These are phyloP conservation scores for Leishmania aethiopica DNA, from an alignment of 208 protist genomes.

Conservation along the genomic window DNA sequence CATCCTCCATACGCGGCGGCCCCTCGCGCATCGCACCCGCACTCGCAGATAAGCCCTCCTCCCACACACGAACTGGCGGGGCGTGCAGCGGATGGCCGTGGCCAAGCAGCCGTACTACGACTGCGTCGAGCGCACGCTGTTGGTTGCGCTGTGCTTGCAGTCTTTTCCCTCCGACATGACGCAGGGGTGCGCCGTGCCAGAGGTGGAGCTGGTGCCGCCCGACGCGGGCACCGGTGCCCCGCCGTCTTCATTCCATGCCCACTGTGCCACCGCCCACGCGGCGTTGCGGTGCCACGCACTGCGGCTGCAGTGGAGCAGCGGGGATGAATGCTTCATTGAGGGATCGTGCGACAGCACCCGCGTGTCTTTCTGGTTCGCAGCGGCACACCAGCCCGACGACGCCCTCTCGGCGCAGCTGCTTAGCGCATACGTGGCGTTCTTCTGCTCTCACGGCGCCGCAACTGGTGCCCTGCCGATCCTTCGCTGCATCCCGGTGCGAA, in stretches of 20 bases:
- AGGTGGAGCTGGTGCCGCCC: slow-evolving; percentile 92
- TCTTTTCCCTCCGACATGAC: slow-evolving; percentile 97
- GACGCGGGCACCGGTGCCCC: background rate
- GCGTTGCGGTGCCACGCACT: background rate
- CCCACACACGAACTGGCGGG: background rate
- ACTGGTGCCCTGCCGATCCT: slow-evolving; percentile 13
- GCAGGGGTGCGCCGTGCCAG: slow-evolving; percentile 98
- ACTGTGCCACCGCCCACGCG: background rate
- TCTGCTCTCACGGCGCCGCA: slow-evolving; percentile 93
- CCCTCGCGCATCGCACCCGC: background rate
- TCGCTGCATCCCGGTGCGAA: slow-evolving; percentile 11
- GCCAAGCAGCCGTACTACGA: slow-evolving; percentile 91
- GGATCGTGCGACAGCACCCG: slow-evolving; percentile 96
- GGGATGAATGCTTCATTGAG: slow-evolving; percentile 94
- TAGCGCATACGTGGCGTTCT: slow-evolving; percentile 95
- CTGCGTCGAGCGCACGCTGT: slow-evolving; percentile 92
- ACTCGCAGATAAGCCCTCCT: background rate
- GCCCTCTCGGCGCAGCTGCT: slow-evolving; percentile 94
- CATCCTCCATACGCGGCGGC: background rate
- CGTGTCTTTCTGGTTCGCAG: slow-evolving; percentile 85
- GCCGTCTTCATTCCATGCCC: background rate
- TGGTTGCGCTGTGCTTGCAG: slow-evolving; percentile 95
- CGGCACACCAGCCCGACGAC: slow-evolving; percentile 88
- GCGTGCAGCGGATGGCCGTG: background rate
- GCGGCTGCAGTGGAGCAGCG: slow-evolving; percentile 36